Percentiles rank a stretch among this genome's conserved stretches.
Evolutionary conservation across 371 early-diverging fungal species (phyloP).

Genomic region (Mortierella sp.): DNA sequence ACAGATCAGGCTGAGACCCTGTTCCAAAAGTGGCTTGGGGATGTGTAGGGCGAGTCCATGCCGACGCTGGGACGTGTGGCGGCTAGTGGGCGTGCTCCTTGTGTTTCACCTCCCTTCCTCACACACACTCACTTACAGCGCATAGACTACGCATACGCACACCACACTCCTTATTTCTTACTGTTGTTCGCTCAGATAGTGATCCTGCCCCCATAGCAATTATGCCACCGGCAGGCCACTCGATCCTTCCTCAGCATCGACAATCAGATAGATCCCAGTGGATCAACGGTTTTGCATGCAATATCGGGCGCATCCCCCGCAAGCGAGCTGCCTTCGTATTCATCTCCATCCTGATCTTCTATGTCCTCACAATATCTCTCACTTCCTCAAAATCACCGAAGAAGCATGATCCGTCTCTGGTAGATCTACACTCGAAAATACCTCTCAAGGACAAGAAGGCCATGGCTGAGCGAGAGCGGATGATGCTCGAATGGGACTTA

Average conservation of each 20-base stretch:
- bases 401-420: background rate
- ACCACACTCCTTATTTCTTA: background rate
- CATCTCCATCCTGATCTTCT: slow-evolving; percentile 29
- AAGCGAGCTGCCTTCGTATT: slow-evolving; percentile 22
- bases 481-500: slow-evolving; percentile 46
- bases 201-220: slow-evolving; percentile 5
- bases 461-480: slow-evolving; percentile 28
- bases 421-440: background rate
- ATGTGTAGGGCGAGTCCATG: too few relatives aligned
- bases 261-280: slow-evolving; percentile 16
- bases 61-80: too few relatives aligned
- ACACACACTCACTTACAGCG: too few relatives aligned
- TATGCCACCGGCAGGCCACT: slow-evolving; percentile 31
- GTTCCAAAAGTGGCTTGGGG: too few relatives aligned
- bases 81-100: too few relatives aligned
- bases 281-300: slow-evolving; percentile 9
- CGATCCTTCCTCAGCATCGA: slow-evolving; percentile 41
- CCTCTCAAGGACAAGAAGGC: slow-evolving; percentile 20
- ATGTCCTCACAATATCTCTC: slow-evolving; percentile 11
- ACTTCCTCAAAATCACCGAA: background rate
- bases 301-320: slow-evolving; percentile 24
- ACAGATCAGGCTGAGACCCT: too few relatives aligned
- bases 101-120: too few relatives aligned
- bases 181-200: background rate
- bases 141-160: background rate